Conservation (phyloP, 192 early-diverging fungal genomes). For the Powellomyces hirtus region DNA sequence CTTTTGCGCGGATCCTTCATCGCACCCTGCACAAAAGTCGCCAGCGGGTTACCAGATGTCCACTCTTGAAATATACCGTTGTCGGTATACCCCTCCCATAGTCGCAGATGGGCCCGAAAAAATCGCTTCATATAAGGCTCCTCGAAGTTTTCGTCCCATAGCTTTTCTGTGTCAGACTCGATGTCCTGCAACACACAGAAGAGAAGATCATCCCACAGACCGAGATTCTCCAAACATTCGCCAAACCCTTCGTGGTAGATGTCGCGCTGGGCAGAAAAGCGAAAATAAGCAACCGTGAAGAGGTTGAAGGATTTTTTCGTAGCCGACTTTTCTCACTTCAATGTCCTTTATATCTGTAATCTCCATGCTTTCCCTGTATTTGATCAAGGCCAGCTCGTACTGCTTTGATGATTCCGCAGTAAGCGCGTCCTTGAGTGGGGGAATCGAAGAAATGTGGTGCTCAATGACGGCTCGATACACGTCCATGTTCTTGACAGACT, state of each 20-base stretch:
- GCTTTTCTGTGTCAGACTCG: conserved; percentile 37
- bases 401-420: conserved; percentile 59
- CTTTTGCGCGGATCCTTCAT: conserved; percentile 30
- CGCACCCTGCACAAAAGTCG: conserved; percentile 44
- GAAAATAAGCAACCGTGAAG: conserved; percentile 45
- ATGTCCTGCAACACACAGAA: conserved; percentile 51
- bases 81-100: conserved; percentile 36
- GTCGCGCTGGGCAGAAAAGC: too few species aligned
- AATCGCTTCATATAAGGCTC: conserved; percentile 59
- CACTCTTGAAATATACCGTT: conserved; percentile 45
- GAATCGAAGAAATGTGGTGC: conserved; percentile 49
- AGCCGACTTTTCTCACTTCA: too few species aligned
- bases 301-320: neutral
- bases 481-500: conserved; percentile 60
- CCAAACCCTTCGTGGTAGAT: conserved; percentile 45
- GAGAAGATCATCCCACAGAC: conserved; percentile 61
- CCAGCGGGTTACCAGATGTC: conserved; percentile 57
- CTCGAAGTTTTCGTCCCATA: conserved; percentile 54
- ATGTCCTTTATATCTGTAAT: too few species aligned
- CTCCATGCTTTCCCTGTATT: conserved; percentile 14
- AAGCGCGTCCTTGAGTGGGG: conserved; percentile 57
- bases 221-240: conserved; percentile 61
- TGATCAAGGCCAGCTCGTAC: conserved; percentile 45
- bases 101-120: conserved; percentile 50
- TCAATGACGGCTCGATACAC: conserved; percentile 66